Evolutionary conservation across 306 rosid genomes (phyloP).

Genomic region (Calophaca sinica): DNA sequence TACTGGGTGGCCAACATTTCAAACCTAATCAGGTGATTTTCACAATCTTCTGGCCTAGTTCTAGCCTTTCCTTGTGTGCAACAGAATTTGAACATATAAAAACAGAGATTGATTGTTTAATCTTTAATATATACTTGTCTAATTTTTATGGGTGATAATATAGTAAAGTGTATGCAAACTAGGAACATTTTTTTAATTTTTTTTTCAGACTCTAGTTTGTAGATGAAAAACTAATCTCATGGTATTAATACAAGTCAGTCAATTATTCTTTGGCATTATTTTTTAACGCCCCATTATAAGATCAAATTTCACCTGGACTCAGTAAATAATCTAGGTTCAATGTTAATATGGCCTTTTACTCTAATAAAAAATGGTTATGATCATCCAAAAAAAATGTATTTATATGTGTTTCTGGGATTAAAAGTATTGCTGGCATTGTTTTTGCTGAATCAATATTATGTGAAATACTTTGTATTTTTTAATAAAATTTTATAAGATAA

Average conservation of each 20-base stretch:
- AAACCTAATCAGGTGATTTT: background rate
- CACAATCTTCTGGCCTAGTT: background rate
- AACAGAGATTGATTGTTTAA: background rate
- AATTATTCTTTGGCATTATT: background rate
- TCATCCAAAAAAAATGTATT: too few species aligned
- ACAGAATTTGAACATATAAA: background rate
- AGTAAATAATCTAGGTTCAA: too few species aligned
- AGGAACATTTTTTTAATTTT: background rate
- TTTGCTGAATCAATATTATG: too few species aligned
- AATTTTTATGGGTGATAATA: background rate
- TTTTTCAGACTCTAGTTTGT: background rate
- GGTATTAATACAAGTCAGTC: background rate
- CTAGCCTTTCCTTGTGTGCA: background rate
- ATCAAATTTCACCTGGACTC: too few species aligned
- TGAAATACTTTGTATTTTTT: too few species aligned
- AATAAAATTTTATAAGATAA: too few species aligned
- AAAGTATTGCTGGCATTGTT: too few species aligned
- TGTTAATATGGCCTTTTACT: too few species aligned
- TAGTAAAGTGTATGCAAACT: background rate
- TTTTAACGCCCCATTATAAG: too few species aligned
- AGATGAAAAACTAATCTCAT: background rate
- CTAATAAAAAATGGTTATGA: too few species aligned
- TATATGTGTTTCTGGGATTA: too few species aligned
- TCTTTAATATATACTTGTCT: background rate
- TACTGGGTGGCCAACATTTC: conserved; percentile 5